phyloP scores from a whole-genome alignment of 1,284 basidiomycete genomes.

The Trametes polyzona region DNA sequence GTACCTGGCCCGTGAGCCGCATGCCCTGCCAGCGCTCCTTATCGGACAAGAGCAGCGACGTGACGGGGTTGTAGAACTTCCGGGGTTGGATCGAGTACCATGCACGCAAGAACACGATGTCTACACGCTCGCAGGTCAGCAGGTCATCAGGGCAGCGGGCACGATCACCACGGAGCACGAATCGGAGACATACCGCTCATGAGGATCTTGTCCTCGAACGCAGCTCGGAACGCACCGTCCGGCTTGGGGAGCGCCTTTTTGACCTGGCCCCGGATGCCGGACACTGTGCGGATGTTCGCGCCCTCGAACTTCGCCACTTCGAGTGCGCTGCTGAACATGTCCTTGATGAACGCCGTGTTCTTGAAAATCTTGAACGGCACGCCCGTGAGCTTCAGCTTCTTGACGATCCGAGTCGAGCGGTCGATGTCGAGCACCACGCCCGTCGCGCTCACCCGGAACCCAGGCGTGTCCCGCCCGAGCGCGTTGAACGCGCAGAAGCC shows the following conservation, averaged over 20 bases:
- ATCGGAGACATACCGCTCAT: conserved; percentile 78
- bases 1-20: conserved; percentile 93
- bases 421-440: conserved; percentile 96
- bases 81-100: conserved; percentile 97
- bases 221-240: conserved; percentile 93
- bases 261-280: conserved; percentile 94
- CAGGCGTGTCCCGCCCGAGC: conserved; percentile 64
- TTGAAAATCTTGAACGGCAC: conserved; percentile 97
- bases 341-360: conserved; percentile 98
- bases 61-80: conserved; percentile 97
- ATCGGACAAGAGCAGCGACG: conserved; percentile 83
- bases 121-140: conserved; percentile 48
- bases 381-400: conserved; percentile 98
- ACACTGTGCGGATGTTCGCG: conserved; percentile 93
- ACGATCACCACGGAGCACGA: too few relatives aligned
- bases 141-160: too few relatives aligned
- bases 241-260: conserved; percentile 96
- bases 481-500: conserved; percentile 98
- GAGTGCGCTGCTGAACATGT: conserved; percentile 93
- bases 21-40: conserved; percentile 88
- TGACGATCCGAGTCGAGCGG: conserved; percentile 92
- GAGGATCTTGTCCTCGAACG: conserved; percentile 97
- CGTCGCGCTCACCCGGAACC: conserved; percentile 92
- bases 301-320: conserved; percentile 99
- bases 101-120: conserved; percentile 94